Evolutionary conservation across 192 early-diverging fungal species (phyloP), one percentile per base, ranked within the genome.

Genomic region (Martensiomyces pterosporus): DNA sequence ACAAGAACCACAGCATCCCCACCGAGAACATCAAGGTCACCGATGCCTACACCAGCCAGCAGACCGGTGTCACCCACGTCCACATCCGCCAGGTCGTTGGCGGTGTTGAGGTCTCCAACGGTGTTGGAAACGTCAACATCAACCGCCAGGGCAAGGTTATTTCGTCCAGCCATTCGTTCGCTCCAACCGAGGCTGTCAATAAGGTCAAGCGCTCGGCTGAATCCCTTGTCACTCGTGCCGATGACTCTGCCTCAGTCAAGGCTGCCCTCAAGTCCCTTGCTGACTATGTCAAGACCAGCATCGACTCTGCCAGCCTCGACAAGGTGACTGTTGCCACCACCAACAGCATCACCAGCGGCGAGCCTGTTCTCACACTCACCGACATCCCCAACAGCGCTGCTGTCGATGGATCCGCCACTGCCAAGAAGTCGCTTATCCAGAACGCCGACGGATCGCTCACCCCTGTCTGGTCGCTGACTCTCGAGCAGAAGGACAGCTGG

Each of bases 231-330:
- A 26, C 53, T 8, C 24, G 42, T 6, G 43, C 53, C 13, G 36
- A 24, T 3, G 47, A 21, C 4, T 34, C 37, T 2, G 19, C 22
- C 2, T 49, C 47, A 24, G 24, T 49, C 1, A 32, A 26, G 18
- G 41, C 12, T 17, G 54, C 54, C 7, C 26, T 56, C 45, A 46
- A 56, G 27, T 38, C 36, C 14, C 54, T 94, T 4, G 65, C 78
- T 17, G 89, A 89, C 62, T 85, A 79, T 33, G 84, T 90, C 56
- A 85, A 82, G 38, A 88, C 85, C 49, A 72, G 86, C 55, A 87
- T 91, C 53, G 59, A 87, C 38, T 82, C 82, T 41, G 42, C 47
- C 6, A 35, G 67, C 19, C 82, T 83, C 33, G 47, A 64, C 19
- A 62, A 88, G 22, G 66, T 91, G n/a, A 83, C 81, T 17, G 83